Conservation (phyloP, 305 asterid species). For the Plantago lanceolata region DNA sequence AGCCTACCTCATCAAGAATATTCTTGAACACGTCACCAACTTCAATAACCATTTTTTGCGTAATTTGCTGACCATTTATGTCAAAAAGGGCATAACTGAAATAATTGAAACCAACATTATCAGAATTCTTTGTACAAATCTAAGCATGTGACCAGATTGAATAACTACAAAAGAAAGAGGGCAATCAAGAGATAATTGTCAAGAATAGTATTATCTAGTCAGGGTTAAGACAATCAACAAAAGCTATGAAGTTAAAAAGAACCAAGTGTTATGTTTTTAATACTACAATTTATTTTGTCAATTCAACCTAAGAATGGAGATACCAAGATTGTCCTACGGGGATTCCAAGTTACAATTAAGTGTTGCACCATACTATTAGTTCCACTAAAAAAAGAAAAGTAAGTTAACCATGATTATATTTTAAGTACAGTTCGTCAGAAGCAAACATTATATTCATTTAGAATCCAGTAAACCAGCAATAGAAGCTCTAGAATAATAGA, state of each 20-base stretch:
- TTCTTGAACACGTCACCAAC: slow-evolving; percentile 83
- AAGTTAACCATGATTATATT: neutral
- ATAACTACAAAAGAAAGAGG: neutral
- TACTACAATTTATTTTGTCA: neutral
- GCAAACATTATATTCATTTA: neutral
- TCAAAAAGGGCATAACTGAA: slow-evolving; percentile 81
- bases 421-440: too few species aligned
- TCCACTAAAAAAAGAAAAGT: neutral
- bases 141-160: neutral
- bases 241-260: neutral
- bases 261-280: neutral
- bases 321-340: too few species aligned
- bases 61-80: slow-evolving; percentile 76
- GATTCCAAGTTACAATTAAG: too few species aligned
- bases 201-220: too few species aligned
- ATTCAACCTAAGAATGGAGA: too few species aligned
- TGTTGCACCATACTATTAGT: too few species aligned
- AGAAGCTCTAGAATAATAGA: neutral
- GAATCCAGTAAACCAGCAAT: neutral
- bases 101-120: slow-evolving; percentile 21
- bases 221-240: slow-evolving; percentile 1
- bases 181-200: neutral
- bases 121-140: slow-evolving; percentile 4
- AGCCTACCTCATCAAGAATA: slow-evolving; percentile 77
- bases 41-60: slow-evolving; percentile 65